A percentile compares a stretch with the other conserved stretches of the same genome.
Evolutionary conservation across 495 filamentous ascomycete genomes (phyloP).

Genomic region (Trichoderma parareesei): DNA sequence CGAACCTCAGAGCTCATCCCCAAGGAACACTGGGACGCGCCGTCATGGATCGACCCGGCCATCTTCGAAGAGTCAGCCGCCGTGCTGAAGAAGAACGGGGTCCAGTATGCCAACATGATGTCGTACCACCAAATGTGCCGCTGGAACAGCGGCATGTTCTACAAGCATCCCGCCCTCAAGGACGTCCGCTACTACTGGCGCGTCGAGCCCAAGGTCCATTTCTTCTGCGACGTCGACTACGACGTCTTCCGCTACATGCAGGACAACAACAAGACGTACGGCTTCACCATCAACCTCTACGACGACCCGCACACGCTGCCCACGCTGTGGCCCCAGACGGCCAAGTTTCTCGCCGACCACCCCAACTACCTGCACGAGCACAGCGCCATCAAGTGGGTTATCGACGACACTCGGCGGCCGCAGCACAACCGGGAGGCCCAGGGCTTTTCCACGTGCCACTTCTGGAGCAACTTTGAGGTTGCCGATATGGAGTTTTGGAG

Average conservation of each 20-base stretch:
- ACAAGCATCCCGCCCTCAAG: slow-evolving; percentile 82
- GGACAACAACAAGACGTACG: slow-evolving; percentile 96
- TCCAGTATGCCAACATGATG: slow-evolving; percentile 80
- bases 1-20: slow-evolving; percentile 65
- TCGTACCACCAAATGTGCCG: slow-evolving; percentile 99
- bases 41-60: slow-evolving; percentile 84
- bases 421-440: slow-evolving; percentile 71
- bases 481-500: slow-evolving; percentile 94
- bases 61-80: slow-evolving; percentile 77
- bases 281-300: slow-evolving; percentile 97
- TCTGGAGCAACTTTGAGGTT: slow-evolving; percentile 99
- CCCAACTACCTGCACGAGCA: slow-evolving; percentile 73
- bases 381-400: slow-evolving; percentile 82
- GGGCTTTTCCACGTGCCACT: slow-evolving; percentile 98
- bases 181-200: slow-evolving; percentile 94
- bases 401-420: slow-evolving; percentile 67
- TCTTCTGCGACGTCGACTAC: slow-evolving; percentile 99
- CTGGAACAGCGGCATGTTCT: slow-evolving; percentile 98
- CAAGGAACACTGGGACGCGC: slow-evolving; percentile 87
- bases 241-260: slow-evolving; percentile 98
- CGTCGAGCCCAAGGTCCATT: slow-evolving; percentile 97
- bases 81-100: slow-evolving; percentile 70
- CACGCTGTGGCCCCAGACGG: slow-evolving; percentile 89
- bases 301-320: slow-evolving; percentile 80
- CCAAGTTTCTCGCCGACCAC: slow-evolving; percentile 78